Conservation (phyloP, 768 basidiomycete genomes). For the Lentinula lateritia region DNA sequence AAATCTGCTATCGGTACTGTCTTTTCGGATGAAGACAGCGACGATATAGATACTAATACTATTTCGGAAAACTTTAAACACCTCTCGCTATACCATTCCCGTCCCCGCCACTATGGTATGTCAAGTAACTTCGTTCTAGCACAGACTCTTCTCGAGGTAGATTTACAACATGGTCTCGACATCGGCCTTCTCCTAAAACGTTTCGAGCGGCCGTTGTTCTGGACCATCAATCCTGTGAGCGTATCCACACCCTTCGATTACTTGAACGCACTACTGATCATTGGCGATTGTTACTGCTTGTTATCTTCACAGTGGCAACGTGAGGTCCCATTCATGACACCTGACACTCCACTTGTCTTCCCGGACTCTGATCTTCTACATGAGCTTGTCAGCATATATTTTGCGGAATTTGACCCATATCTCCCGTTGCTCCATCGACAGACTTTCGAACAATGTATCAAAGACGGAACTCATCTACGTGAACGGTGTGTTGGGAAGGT, state of each 20-base stretch:
- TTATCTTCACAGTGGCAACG: not conserved
- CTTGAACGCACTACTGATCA: not conserved
- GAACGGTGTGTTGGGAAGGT: constrained; percentile 42
- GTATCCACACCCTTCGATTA: not conserved
- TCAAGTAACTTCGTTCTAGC: constrained; percentile 34
- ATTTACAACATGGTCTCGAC: constrained; percentile 14
- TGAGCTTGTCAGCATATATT: constrained; percentile 59
- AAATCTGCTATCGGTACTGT: not conserved
- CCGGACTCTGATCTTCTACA: constrained; percentile 51
- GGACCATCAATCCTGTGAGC: constrained; percentile 20
- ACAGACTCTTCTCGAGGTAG: constrained; percentile 31
- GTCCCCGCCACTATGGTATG: constrained; percentile 21
- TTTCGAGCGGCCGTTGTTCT: constrained; percentile 16
- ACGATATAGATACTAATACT: not conserved
- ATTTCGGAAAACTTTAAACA: not conserved
- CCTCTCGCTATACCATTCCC: not conserved
- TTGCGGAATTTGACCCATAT: constrained; percentile 46
- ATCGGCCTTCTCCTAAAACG: not conserved
- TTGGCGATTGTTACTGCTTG: not conserved
- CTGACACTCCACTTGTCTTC: constrained; percentile 21
- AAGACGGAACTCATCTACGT: constrained; percentile 41
- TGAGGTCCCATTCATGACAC: not conserved
- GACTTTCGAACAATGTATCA: constrained; percentile 52
- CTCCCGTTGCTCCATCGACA: constrained; percentile 70
- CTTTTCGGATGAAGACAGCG: not conserved